A percentile compares a stretch with the other conserved stretches of the same genome.
These are phyloP conservation scores for Scopulariopsis brevicaulis DNA, from an alignment of 2,329 filamentous ascomycete species.

Conservation along the genomic window DNA sequence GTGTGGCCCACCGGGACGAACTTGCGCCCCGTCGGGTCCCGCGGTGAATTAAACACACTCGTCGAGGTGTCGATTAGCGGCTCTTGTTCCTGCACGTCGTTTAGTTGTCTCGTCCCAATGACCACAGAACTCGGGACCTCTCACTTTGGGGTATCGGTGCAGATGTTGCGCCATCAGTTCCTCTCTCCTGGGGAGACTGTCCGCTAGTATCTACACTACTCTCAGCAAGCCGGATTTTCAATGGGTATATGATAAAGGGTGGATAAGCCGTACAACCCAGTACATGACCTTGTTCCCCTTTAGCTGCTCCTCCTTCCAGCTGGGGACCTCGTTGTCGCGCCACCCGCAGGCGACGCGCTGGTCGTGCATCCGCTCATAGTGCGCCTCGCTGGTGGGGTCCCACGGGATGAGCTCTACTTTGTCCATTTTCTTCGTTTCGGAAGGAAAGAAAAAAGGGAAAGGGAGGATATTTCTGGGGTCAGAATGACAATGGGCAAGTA, in stretches of 20 bases:
- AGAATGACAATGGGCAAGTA: not conserved
- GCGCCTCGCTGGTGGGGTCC: constrained; percentile 24
- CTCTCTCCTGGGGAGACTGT: not conserved
- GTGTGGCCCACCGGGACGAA: not conserved
- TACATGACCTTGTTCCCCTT: constrained; percentile 23
- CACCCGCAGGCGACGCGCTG: constrained; percentile 33
- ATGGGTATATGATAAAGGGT: not conserved
- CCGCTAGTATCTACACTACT: not conserved
- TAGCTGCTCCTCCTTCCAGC: constrained; percentile 20
- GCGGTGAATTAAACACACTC: not conserved
- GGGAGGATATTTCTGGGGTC: not conserved
- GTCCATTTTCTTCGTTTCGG: not conserved
- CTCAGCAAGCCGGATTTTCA: not conserved
- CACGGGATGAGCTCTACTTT: constrained; percentile 27
- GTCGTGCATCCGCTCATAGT: constrained; percentile 24
- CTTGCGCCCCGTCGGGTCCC: not conserved
- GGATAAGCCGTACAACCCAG: constrained; percentile 22
- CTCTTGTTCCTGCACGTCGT: not conserved
- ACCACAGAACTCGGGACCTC: not conserved
- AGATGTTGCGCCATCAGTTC: not conserved
- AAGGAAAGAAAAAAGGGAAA: not conserved
- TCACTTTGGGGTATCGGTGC: not conserved
- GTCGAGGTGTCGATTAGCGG: not conserved
- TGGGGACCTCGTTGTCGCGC: constrained; percentile 22
- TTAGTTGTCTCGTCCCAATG: not conserved